Conservation (phyloP, 1,284 basidiomycete genomes). For the Apiotrichum brassicae region DNA sequence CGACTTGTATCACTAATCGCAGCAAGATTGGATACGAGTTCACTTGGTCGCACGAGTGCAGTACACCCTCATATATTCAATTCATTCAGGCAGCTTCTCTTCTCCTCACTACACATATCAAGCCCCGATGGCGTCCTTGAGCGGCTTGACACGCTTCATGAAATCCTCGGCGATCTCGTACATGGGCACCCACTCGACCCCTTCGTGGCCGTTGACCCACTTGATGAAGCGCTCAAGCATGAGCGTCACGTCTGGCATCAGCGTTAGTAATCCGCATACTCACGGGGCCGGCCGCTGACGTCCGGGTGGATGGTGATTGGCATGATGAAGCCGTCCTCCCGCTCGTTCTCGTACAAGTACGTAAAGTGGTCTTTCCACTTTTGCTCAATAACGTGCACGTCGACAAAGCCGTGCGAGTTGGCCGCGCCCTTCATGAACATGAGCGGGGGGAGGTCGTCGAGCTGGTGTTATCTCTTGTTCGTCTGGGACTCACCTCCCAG, state of each 20-base stretch:
- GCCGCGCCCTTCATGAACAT: slow-evolving; percentile 64
- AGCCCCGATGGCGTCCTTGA: slow-evolving; percentile 18
- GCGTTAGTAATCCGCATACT: slow-evolving; percentile 9
- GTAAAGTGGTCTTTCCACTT: slow-evolving; percentile 70
- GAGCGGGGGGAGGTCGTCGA: slow-evolving; percentile 62
- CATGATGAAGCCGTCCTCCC: slow-evolving; percentile 54
- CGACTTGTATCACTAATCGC: too few species aligned
- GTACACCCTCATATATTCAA: too few species aligned
- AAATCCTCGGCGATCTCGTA: slow-evolving; percentile 38
- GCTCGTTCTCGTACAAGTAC: slow-evolving; percentile 53
- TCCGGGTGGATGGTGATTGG: slow-evolving; percentile 73
- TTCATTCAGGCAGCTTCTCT: too few species aligned
- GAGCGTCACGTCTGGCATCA: slow-evolving; percentile 54
- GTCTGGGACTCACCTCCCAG: slow-evolving; percentile 50
- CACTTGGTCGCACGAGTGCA: too few species aligned
- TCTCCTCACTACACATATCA: too few species aligned
- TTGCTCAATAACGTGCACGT: slow-evolving; percentile 60
- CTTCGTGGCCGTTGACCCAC: slow-evolving; percentile 66
- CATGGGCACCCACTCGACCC: slow-evolving; percentile 68
- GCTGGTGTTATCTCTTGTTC: too few species aligned
- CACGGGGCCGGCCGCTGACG: slow-evolving; percentile 52
- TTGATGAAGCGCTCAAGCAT: slow-evolving; percentile 76
- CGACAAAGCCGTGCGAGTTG: slow-evolving; percentile 70
- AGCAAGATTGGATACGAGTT: too few species aligned
- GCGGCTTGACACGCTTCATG: slow-evolving; percentile 18